Base-by-base conservation (phyloP, 192 early-diverging fungal genomes). In the Backusella mclennaniae region DNA sequence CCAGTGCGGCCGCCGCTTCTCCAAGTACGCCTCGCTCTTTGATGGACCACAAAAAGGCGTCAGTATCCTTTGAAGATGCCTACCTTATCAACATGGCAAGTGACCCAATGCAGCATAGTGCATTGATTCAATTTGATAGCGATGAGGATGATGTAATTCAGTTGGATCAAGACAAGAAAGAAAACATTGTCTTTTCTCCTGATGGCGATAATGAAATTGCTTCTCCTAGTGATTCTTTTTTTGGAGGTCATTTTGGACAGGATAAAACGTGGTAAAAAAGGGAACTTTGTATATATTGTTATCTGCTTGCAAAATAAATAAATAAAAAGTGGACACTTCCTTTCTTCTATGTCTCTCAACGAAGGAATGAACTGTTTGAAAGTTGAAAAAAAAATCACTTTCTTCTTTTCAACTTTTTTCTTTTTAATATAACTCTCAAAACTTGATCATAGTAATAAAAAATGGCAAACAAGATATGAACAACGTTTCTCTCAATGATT, bases 181-280 rank as follows among this genome's bases (percentile, higher is more conserved):
- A 63, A 33, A 69, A 29, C 3, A 63, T 23, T 12, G 70, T 89
- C 44, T 87, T 85, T 79, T 84, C 87, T 15, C 85, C 87, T 21
- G 88, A 88, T 80, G 88, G 86, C 9, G 88, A 89, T 66, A 89
- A 87, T 52, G 88, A 89, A 29, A 81, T 87, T 14, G 88, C 78
- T 31, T 77, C 63, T 12, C 80, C 80, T 1, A 82, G 80, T 44
- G 80, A 82, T 26, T 77, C 76, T 17, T 67, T 82, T 12, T 46
- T 82, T 36, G 39, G 41, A 15, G 66, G 56, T 29, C 21, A 63
- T 26, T 49, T 63, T 63, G 56, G 56, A 63, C 56, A 63, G 23
- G 56, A 63, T 63, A 63, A 63, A 29, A 29, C 56, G 21, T 63
- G 56, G 56, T 63, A 63, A n/a, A n/a, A 3, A 3, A 11, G 38